Percentiles rank a stretch among this genome's conserved stretches.
Evolutionary conservation across 1,284 basidiomycete species (phyloP).

Genomic region (Meira miltonrushii): DNA sequence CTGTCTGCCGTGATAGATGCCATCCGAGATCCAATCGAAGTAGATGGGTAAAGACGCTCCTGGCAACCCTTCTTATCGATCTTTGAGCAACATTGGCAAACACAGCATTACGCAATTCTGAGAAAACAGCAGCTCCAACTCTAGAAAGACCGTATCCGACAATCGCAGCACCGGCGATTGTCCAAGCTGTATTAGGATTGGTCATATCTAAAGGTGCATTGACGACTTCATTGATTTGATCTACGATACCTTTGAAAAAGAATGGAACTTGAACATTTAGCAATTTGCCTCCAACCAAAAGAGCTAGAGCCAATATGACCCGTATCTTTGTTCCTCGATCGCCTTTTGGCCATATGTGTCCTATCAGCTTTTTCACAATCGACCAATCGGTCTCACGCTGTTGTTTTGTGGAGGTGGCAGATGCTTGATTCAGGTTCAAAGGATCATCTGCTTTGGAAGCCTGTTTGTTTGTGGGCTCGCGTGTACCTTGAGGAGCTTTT

Average conservation of each 20-base stretch:
- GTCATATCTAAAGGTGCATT: conserved; percentile 63
- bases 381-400: conserved; percentile 55
- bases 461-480: neutral
- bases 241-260: conserved; percentile 87
- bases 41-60: conserved; percentile 87
- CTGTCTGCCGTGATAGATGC: conserved; percentile 88
- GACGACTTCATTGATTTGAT: conserved; percentile 65
- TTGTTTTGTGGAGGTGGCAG: conserved; percentile 27
- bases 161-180: conserved; percentile 80
- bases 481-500: too few species aligned
- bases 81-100: conserved; percentile 94
- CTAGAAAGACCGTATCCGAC: conserved; percentile 86
- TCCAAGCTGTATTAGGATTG: conserved; percentile 76
- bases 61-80: conserved; percentile 86
- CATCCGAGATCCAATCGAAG: conserved; percentile 86
- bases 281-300: conserved; percentile 76
- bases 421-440: conserved; percentile 27
- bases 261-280: conserved; percentile 96
- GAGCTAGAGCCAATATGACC: conserved; percentile 73
- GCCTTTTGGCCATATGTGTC: conserved; percentile 61
- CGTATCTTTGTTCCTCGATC: conserved; percentile 60
- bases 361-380: conserved; percentile 59
- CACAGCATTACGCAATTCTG: conserved; percentile 87
- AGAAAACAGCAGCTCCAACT: conserved; percentile 80
- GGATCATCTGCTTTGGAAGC: conserved; percentile 33